Evolutionary conservation across 2,329 filamentous ascomycete genomes (phyloP).

Genomic region (Trichoderma koningii): DNA sequence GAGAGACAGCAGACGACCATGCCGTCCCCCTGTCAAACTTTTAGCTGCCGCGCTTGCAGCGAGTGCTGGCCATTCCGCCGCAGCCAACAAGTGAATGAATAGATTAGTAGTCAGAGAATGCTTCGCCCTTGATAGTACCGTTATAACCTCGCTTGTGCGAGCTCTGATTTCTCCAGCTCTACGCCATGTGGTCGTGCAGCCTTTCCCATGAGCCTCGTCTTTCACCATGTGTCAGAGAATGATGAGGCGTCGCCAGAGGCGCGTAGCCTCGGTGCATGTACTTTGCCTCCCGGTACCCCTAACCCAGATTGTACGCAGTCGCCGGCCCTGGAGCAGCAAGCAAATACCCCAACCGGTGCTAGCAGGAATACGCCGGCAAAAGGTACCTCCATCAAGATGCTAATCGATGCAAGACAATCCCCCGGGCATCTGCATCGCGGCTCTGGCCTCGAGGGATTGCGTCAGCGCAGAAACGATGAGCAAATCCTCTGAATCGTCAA

Average conservation of each 20-base stretch:
- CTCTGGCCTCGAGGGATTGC: background rate
- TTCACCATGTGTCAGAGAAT: background rate
- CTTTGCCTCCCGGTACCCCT: background rate
- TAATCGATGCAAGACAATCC: background rate
- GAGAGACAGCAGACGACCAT: conserved; percentile 1
- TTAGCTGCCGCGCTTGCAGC: conserved; percentile 22
- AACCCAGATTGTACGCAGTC: background rate
- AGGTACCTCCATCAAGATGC: conserved; percentile 4
- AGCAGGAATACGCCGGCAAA: conserved; percentile 5
- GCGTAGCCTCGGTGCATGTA: background rate
- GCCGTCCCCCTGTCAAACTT: conserved; percentile 11
- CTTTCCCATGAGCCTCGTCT: too few species aligned
- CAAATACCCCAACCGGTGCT: background rate
- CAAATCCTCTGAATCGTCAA: background rate
- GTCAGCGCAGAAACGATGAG: background rate
- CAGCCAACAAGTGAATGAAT: background rate
- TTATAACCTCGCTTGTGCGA: background rate
- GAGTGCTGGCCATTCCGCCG: conserved; percentile 5
- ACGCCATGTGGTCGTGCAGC: background rate
- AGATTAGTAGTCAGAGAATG: background rate
- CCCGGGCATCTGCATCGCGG: background rate
- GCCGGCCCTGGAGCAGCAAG: background rate
- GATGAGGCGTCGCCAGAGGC: background rate
- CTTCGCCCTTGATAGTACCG: background rate
- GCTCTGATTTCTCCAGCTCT: background rate